Conservation (phyloP, 805 yeast species). For the Starmerella lactis-condensi region DNA sequence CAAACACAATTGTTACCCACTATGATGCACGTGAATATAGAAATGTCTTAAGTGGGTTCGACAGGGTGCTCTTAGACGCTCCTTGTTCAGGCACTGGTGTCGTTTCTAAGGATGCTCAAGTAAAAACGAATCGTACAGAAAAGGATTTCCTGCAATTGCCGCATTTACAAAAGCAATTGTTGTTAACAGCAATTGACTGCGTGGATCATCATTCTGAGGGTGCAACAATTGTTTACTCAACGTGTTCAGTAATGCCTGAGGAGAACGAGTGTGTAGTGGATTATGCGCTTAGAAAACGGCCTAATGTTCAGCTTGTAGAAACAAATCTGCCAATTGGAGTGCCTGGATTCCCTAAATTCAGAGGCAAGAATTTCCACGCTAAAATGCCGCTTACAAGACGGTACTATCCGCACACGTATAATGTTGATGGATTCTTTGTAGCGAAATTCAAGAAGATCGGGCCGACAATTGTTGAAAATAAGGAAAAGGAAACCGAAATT, state of each 20-base stretch:
- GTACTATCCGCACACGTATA: constrained; percentile 95
- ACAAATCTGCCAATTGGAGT: constrained; percentile 86
- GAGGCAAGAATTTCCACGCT: constrained; percentile 81
- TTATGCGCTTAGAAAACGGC: constrained; percentile 87
- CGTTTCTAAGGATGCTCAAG: constrained; percentile 90
- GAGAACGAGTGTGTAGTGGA: constrained; percentile 98
- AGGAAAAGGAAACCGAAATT: constrained; percentile 59
- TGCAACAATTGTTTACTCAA: constrained; percentile 86
- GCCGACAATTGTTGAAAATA: constrained; percentile 68
- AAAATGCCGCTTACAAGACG: constrained; percentile 69
- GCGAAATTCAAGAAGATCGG: constrained; percentile 90
- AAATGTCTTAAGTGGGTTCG: constrained; percentile 94
- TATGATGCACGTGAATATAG: constrained; percentile 98
- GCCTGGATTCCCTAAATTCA: constrained; percentile 80
- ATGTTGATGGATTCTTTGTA: constrained; percentile 95
- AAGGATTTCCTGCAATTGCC: constrained; percentile 94
- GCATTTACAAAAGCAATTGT: constrained; percentile 82
- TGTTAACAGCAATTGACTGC: constrained; percentile 89
- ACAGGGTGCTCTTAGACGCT: constrained; percentile 85
- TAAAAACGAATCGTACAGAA: constrained; percentile 81
- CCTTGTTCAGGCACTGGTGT: constrained; percentile 99
- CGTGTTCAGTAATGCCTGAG: constrained; percentile 96
- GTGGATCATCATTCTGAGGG: constrained; percentile 71
- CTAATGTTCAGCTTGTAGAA: constrained; percentile 86
- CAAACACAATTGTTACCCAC: constrained; percentile 88